A percentile compares a stretch with the other conserved stretches of the same genome.
Evolutionary conservation across 2,329 filamentous ascomycete genomes (phyloP).

Genomic region (Beauveria caledonica): DNA sequence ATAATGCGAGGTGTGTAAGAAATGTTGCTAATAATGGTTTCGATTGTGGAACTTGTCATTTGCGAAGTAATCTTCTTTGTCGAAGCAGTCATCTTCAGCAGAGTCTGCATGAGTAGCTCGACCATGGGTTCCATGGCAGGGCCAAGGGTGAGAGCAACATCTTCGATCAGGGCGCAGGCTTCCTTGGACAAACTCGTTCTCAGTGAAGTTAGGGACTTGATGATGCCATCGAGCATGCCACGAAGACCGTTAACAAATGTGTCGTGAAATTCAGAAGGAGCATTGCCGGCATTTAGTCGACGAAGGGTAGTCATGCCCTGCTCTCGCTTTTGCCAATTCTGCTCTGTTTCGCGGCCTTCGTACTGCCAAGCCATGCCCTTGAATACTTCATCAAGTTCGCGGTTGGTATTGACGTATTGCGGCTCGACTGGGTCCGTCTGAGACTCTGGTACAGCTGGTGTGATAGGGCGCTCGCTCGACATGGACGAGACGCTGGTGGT

Average conservation of each 20-base stretch:
- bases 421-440: constrained; percentile 68
- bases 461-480: constrained; percentile 43
- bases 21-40: constrained; percentile 68
- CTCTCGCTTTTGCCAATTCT: constrained; percentile 85
- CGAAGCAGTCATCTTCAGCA: constrained; percentile 80
- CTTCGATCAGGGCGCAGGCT: constrained; percentile 75
- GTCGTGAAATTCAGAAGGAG: constrained; percentile 64
- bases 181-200: constrained; percentile 86
- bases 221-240: constrained; percentile 71
- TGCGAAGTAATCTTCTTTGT: constrained; percentile 92
- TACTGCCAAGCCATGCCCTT: constrained; percentile 74
- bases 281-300: constrained; percentile 75
- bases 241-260: constrained; percentile 65
- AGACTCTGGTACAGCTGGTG: constrained; percentile 51
- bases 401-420: constrained; percentile 70
- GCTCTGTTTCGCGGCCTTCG: constrained; percentile 81
- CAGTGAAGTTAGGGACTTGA: constrained; percentile 76
- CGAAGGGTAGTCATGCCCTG: constrained; percentile 70
- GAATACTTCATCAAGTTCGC: constrained; percentile 83
- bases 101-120: constrained; percentile 78
- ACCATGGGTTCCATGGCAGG: constrained; percentile 79
- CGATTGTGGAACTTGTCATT: constrained; percentile 72
- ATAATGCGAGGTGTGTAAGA: constrained; percentile 74
- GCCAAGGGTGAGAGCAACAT: constrained; percentile 69
- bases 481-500: constrained; percentile 36